A percentile compares a stretch with the other conserved stretches of the same genome.
These are phyloP conservation scores for Musa beccarii DNA, from an alignment of 176 grass and related monocot species.

Conservation along the genomic window DNA sequence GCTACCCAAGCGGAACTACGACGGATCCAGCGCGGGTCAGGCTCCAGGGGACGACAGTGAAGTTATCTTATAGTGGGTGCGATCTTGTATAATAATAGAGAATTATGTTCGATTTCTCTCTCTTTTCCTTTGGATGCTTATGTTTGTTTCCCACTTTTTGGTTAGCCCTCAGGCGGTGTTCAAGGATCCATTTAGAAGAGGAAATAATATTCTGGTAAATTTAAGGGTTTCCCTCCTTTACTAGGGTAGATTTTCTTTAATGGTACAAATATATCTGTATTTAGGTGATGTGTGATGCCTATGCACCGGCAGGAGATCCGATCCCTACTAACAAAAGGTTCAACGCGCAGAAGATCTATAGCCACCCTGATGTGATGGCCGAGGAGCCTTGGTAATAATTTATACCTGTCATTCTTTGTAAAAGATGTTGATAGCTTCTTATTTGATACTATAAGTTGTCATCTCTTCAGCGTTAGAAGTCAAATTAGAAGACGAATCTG, in stretches of 20 bases:
- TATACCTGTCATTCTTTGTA: too few species aligned
- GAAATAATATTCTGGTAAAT: slow-evolving; percentile 12
- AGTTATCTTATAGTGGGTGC: slow-evolving; percentile 20
- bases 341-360: slow-evolving; percentile 12
- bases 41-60: slow-evolving; percentile 18
- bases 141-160: not conserved
- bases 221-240: not conserved
- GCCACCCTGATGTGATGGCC: slow-evolving; percentile 5
- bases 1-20: slow-evolving; percentile 21
- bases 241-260: not conserved
- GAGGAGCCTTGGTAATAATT: slow-evolving; percentile 10
- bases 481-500: not conserved
- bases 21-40: slow-evolving; percentile 12
- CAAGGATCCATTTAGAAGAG: slow-evolving; percentile 19
- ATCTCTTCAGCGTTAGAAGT: not conserved
- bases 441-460: not conserved
- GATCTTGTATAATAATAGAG: too few species aligned
- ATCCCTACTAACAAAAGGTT: slow-evolving; percentile 20
- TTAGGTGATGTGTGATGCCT: slow-evolving; percentile 14
- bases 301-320: slow-evolving; percentile 9
- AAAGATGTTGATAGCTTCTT: not conserved
- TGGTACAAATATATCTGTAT: not conserved
- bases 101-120: not conserved
- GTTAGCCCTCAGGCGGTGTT: slow-evolving; percentile 13
- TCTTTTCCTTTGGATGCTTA: too few species aligned